These are phyloP conservation scores for Fusarium sacchari DNA, from an alignment of 2,329 filamentous ascomycete species.

Conservation along the genomic window DNA sequence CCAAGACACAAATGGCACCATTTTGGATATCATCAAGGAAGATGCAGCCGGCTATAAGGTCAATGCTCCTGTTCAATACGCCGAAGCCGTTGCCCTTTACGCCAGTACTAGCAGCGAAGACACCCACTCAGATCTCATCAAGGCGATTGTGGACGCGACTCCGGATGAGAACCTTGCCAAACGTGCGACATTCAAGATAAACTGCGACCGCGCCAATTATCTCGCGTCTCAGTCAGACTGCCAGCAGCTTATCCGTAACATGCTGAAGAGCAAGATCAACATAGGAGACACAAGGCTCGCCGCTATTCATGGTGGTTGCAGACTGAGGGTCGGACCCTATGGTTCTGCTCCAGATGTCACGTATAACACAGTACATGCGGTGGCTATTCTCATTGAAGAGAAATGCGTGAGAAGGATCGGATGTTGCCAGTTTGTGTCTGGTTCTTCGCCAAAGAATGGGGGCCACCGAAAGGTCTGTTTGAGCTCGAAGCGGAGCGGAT, in stretches of 20 bases:
- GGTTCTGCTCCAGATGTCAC: background rate
- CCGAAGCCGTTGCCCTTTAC: background rate
- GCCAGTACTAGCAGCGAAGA: background rate
- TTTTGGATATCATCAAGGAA: background rate
- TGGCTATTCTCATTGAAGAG: background rate
- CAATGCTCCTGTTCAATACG: background rate
- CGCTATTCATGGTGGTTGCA: background rate
- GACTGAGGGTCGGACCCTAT: background rate
- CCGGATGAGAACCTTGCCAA: background rate
- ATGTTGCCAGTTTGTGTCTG: background rate
- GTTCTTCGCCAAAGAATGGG: background rate
- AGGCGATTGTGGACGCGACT: background rate
- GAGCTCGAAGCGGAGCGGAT: background rate
- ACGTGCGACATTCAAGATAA: background rate
- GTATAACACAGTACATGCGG: background rate
- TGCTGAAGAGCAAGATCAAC: background rate
- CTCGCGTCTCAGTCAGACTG: background rate
- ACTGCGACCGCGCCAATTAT: background rate
- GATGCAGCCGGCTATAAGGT: background rate
- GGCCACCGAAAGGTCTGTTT: background rate
- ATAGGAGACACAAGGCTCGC: background rate
- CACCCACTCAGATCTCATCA: background rate
- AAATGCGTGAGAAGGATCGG: background rate
- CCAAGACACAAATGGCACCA: background rate
- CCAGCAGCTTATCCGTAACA: background rate